Conservation (phyloP, 169 alveolate species). For the Plasmodium vivax region DNA sequence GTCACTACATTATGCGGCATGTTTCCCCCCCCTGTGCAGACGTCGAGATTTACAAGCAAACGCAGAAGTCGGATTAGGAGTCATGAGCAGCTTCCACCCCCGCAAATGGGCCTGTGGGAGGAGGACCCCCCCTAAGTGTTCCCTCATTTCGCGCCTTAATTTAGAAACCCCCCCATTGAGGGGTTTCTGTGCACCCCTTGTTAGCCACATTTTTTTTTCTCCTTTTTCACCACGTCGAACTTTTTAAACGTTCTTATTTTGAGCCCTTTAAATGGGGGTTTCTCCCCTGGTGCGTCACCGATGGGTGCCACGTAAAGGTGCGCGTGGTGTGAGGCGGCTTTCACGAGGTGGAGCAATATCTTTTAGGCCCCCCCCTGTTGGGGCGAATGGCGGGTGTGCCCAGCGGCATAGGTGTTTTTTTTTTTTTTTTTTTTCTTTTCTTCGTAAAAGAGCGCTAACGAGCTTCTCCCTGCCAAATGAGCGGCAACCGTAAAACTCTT, state of each 20-base stretch:
- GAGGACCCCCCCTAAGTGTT: background rate
- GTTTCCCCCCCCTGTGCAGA: conserved; percentile 11
- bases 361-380: background rate
- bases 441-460: background rate
- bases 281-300: background rate
- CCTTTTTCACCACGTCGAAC: background rate
- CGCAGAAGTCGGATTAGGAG: conserved; percentile 23
- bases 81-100: no score
- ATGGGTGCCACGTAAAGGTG: background rate
- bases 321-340: background rate
- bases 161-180: background rate
- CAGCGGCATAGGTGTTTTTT: background rate
- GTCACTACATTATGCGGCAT: background rate
- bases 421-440: background rate
- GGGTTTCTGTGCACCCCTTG: background rate
- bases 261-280: background rate
- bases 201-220: background rate
- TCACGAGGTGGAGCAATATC: background rate
- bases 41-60: conserved; percentile 63
- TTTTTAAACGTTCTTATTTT: background rate
- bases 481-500: background rate
- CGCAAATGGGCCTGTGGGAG: background rate
- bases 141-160: background rate
- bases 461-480: background rate
- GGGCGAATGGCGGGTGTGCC: background rate